phyloP scores from a whole-genome alignment of 2,329 filamentous ascomycete genomes.

The Pyricularia sp. region DNA sequence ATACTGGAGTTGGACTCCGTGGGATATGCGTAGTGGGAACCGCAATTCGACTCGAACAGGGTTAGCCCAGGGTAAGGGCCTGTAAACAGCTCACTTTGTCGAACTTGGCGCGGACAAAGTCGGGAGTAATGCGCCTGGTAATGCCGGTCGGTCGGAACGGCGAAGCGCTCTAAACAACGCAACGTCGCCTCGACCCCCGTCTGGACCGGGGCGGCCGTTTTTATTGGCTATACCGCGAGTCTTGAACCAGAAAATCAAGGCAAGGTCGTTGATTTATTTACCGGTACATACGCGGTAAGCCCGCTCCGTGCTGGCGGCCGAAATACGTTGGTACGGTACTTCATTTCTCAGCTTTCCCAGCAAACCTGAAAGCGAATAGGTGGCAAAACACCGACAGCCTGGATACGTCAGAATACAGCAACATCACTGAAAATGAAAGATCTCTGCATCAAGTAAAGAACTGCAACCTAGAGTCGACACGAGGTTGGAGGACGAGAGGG shows the following conservation, averaged over 20 bases:
- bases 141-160: background rate
- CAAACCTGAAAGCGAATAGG: background rate
- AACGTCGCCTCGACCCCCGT: background rate
- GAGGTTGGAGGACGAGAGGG: background rate
- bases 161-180: background rate
- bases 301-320: background rate
- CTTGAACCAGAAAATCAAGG: too few relatives aligned
- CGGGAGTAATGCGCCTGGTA: background rate
- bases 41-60: background rate
- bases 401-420: background rate
- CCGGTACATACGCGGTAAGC: too few relatives aligned
- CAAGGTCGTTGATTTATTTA: too few relatives aligned
- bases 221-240: background rate
- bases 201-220: background rate
- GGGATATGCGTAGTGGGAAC: background rate
- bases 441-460: background rate
- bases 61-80: background rate
- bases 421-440: background rate
- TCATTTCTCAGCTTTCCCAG: background rate
- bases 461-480: background rate
- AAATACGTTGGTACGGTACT: background rate
- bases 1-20: background rate
- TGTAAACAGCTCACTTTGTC: background rate
- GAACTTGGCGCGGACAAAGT: background rate
- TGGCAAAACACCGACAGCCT: background rate